A percentile compares a stretch with the other conserved stretches of the same genome.
These are phyloP conservation scores for Cercospora zeina DNA, from an alignment of 2,329 filamentous ascomycete species.

Conservation along the genomic window DNA sequence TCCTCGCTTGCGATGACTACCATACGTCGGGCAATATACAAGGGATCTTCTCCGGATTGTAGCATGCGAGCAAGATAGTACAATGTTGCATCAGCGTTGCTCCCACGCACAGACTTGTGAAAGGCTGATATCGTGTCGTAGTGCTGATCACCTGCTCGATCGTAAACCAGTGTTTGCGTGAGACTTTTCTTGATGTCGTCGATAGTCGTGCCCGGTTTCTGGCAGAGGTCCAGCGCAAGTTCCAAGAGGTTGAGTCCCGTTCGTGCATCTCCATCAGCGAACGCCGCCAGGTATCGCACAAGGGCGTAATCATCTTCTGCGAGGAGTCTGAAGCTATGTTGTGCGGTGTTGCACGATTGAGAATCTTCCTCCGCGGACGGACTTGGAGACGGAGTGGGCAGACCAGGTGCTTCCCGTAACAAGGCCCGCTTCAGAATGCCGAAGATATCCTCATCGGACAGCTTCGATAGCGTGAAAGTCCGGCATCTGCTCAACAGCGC, in stretches of 20 bases:
- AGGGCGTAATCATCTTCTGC: slow-evolving; percentile 68
- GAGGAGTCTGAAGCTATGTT: slow-evolving; percentile 49
- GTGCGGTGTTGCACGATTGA: not conserved
- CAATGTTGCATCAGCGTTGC: slow-evolving; percentile 79
- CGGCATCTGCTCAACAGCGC: slow-evolving; percentile 86
- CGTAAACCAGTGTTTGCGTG: slow-evolving; percentile 92
- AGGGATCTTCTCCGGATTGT: slow-evolving; percentile 86
- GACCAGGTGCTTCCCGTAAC: slow-evolving; percentile 54
- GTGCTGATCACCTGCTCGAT: slow-evolving; percentile 91
- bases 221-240: slow-evolving; percentile 76
- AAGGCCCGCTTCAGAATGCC: slow-evolving; percentile 77
- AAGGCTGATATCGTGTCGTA: slow-evolving; percentile 98
- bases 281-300: slow-evolving; percentile 76
- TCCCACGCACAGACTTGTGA: slow-evolving; percentile 90
- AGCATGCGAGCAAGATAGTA: slow-evolving; percentile 98
- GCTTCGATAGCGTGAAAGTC: slow-evolving; percentile 79
- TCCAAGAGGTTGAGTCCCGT: slow-evolving; percentile 92
- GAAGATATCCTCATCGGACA: slow-evolving; percentile 70
- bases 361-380: slow-evolving; percentile 27
- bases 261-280: slow-evolving; percentile 88
- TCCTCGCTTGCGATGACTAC: slow-evolving; percentile 95
- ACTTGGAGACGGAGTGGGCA: slow-evolving; percentile 43
- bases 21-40: slow-evolving; percentile 89
- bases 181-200: slow-evolving; percentile 77
- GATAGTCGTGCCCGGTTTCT: slow-evolving; percentile 63